Conservation (phyloP, 2,329 filamentous ascomycete genomes). For the Epichloe aotearoae region DNA sequence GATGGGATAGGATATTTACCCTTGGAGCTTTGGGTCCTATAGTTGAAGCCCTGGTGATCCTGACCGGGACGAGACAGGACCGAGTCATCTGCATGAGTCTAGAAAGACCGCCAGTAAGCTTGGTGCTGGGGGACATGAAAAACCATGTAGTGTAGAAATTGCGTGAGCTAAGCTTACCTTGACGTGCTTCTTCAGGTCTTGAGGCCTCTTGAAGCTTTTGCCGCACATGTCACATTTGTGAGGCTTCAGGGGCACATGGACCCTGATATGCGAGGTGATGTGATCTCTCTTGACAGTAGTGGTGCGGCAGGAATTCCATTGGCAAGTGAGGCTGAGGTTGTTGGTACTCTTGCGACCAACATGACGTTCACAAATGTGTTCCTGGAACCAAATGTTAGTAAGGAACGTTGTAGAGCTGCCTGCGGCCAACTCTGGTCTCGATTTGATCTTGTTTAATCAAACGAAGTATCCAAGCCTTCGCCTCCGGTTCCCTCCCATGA, state of each 20-base stretch:
- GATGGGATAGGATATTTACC: slow-evolving; percentile 24
- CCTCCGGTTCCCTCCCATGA: neutral
- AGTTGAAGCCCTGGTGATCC: slow-evolving; percentile 41
- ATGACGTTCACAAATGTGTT: slow-evolving; percentile 96
- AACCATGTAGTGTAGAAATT: neutral
- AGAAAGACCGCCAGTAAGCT: slow-evolving; percentile 10
- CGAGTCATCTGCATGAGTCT: slow-evolving; percentile 91
- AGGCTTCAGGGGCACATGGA: slow-evolving; percentile 96
- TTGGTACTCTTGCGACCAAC: slow-evolving; percentile 98
- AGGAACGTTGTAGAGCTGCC: neutral
- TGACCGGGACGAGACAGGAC: slow-evolving; percentile 46
- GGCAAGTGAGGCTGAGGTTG: slow-evolving; percentile 92
- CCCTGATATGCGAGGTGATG: slow-evolving; percentile 96
- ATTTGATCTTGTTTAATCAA: neutral
- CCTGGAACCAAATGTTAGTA: slow-evolving; percentile 38
- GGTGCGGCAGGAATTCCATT: slow-evolving; percentile 92
- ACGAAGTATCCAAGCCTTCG: neutral
- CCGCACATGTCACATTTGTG: slow-evolving; percentile 98
- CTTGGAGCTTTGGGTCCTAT: slow-evolving; percentile 40
- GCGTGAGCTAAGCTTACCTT: slow-evolving; percentile 42
- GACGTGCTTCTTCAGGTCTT: slow-evolving; percentile 98
- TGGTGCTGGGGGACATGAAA: neutral
- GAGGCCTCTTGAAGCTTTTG: slow-evolving; percentile 97
- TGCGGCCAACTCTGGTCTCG: neutral
- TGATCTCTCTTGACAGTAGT: slow-evolving; percentile 98